Base-by-base conservation (phyloP, 164 flowering plant species). In the Pachysandra terminalis region DNA sequence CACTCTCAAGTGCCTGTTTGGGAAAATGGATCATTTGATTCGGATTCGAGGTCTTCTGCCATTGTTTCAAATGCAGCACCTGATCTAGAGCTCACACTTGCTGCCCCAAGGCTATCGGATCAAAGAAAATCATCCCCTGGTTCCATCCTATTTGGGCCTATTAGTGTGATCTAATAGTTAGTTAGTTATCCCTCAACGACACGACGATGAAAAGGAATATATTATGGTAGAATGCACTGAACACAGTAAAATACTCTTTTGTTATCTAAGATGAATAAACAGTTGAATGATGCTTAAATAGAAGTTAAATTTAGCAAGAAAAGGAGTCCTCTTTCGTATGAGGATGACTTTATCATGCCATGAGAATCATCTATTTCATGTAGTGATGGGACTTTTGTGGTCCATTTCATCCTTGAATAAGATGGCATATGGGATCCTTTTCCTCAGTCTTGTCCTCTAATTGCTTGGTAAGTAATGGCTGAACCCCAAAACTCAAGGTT, bases 31-130 rank as follows among this genome's bases (percentile, higher is more conserved):
- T 67, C 73, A 37, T 5, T 32, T 0, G 73, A 76, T 59, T 25
- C 73, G 10, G 23, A 65, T 40, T 15, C 54, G 32, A 35, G 57
- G n/a, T 61, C 74, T 55, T 58, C 70, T 45, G 1, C 51, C 15
- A 45, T 45, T 45, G 51, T 45, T 45, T 1, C 51, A 54, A 70
- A 15, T 52, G 71, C 23, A 9, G 68, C 68, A 5, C 74, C 70
- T 13, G 76, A 82, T 68, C 76, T 85, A 58, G 89, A 88, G 79
- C 93, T 86, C 66, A 83, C 76, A 25, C 86, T 85, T 56, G 74
- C 80, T n/a, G 71, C 74, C 32, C 84, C 87, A 19, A 73, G 68
- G 71, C 54, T 85, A 63, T 13, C 61, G 55, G 77, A 79, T 71
- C 77, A 75, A 63, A 73, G 52, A 23, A 71, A 79, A 53, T 52